phyloP scores from a whole-genome alignment of 805 yeast species.

The Priceomyces carsonii region DNA sequence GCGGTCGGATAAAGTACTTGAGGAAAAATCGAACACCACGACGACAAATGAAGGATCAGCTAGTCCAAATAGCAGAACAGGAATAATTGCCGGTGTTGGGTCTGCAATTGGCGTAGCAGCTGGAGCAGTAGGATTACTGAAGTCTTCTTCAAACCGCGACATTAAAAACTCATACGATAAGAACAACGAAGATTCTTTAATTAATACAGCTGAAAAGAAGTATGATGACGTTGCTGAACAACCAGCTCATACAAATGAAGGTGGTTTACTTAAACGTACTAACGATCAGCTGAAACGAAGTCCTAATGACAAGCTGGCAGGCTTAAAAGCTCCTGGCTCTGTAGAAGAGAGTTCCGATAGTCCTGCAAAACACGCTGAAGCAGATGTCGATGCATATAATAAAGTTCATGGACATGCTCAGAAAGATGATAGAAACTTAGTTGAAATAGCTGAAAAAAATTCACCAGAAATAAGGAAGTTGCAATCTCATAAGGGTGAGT shows the following conservation, averaged over 20 bases:
- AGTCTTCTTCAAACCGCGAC: neutral
- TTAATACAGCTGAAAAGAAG: slow-evolving; percentile 18
- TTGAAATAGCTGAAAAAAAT: slow-evolving; percentile 27
- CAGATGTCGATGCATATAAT: slow-evolving; percentile 18
- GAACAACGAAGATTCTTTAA: slow-evolving; percentile 16
- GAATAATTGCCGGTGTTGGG: slow-evolving; percentile 4
- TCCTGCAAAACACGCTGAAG: slow-evolving; percentile 7
- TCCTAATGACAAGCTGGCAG: slow-evolving; percentile 9
- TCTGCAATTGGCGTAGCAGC: slow-evolving; percentile 6
- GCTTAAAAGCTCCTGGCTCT: slow-evolving; percentile 21
- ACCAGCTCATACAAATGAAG: slow-evolving; percentile 12
- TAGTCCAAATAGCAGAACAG: too few species aligned
- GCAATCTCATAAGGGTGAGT: slow-evolving; percentile 14
- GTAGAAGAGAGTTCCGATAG: slow-evolving; percentile 1
- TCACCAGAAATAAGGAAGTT: slow-evolving; percentile 11
- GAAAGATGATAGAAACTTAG: slow-evolving; percentile 22
- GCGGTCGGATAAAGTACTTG: neutral
- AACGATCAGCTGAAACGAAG: too few species aligned
- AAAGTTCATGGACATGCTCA: slow-evolving; percentile 22
- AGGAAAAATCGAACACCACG: neutral
- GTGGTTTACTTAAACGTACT: too few species aligned
- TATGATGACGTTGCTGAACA: slow-evolving; percentile 16
- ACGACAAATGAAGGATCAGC: too few species aligned
- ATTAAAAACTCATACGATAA: too few species aligned
- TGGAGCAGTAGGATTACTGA: slow-evolving; percentile 5